Percentiles rank a stretch among this genome's conserved stretches.
phyloP scores from a whole-genome alignment of 768 basidiomycete genomes.

The Calvatia gigantea region DNA sequence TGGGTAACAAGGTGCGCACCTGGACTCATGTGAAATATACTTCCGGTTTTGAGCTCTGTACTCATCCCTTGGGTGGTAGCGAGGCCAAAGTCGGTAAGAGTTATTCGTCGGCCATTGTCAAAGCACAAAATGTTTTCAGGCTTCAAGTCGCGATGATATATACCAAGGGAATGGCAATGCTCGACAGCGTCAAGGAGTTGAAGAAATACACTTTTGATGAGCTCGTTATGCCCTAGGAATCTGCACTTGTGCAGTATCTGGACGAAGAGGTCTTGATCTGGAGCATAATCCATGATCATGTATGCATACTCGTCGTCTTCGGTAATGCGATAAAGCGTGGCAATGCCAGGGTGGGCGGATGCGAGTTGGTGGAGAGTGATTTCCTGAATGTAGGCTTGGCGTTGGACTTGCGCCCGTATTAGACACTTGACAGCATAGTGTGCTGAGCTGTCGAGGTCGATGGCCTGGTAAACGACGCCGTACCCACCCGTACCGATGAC shows the following conservation, averaged over 20 bases:
- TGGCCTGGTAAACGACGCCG: conserved; percentile 90
- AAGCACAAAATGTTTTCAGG: conserved; percentile 94
- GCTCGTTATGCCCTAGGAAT: conserved; percentile 78
- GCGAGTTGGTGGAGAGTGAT: conserved; percentile 77
- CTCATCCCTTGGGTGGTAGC: conserved; percentile 85
- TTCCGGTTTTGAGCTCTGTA: conserved; percentile 91
- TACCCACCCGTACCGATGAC: conserved; percentile 93
- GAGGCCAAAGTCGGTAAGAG: conserved; percentile 94
- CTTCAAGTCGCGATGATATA: conserved; percentile 97
- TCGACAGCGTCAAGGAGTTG: conserved; percentile 93
- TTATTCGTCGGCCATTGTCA: conserved; percentile 69
- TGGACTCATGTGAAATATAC: conserved; percentile 98
- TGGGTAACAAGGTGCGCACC: conserved; percentile 39
- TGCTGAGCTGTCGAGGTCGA: conserved; percentile 55
- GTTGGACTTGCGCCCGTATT: conserved; percentile 49
- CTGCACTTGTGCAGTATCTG: conserved; percentile 78
- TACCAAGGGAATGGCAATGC: conserved; percentile 86
- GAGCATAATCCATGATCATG: conserved; percentile 91
- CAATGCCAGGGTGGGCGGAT: conserved; percentile 74
- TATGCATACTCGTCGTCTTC: conserved; percentile 81
- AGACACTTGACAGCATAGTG: conserved; percentile 92
- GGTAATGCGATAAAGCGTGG: conserved; percentile 85
- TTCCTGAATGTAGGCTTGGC: conserved; percentile 84
- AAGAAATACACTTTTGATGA: conserved; percentile 88
- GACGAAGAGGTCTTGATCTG: conserved; percentile 88